A percentile compares a stretch with the other conserved stretches of the same genome.
Evolutionary conservation across 805 yeast genomes (phyloP).

Genomic region (Starmerella vitae): DNA sequence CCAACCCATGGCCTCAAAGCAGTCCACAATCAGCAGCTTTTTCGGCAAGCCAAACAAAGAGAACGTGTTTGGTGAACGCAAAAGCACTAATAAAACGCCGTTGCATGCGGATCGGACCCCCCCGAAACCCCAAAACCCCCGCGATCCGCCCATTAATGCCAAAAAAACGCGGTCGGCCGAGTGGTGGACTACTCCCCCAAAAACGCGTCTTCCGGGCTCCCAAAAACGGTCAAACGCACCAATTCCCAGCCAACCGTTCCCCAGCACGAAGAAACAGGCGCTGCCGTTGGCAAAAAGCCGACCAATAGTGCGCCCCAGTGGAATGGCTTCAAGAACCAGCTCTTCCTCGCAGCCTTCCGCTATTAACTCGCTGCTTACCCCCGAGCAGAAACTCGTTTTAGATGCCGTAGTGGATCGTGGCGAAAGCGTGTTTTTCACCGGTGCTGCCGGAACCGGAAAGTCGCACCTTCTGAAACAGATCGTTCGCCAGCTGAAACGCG

Average conservation of each 20-base stretch:
- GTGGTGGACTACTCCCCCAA: conserved; percentile 16
- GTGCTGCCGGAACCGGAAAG: conserved; percentile 98
- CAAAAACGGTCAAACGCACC: conserved; percentile 7
- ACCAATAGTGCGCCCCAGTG: conserved; percentile 14
- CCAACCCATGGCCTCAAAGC: too few relatives aligned
- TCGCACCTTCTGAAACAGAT: conserved; percentile 62
- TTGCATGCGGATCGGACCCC: too few relatives aligned
- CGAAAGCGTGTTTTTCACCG: conserved; percentile 72
- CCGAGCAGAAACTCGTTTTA: conserved; percentile 43
- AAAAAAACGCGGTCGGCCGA: neutral
- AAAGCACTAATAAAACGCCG: too few relatives aligned
- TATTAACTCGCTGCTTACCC: conserved; percentile 11
- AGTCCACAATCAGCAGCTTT: conserved; percentile 7
- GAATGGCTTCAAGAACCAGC: conserved; percentile 9
- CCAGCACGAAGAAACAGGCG: neutral
- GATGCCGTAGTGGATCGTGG: conserved; percentile 45
- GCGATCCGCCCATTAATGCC: neutral
- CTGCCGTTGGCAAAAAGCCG: conserved; percentile 9
- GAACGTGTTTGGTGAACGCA: neutral
- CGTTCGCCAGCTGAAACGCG: conserved; percentile 35
- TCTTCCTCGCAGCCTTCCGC: conserved; percentile 8
- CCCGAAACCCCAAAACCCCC: neutral
- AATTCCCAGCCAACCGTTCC: neutral
- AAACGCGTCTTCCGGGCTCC: conserved; percentile 8
- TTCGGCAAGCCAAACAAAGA: neutral